Evolutionary conservation across 73 alveolate species (phyloP).

Genomic region (Blepharisma japonicum): DNA sequence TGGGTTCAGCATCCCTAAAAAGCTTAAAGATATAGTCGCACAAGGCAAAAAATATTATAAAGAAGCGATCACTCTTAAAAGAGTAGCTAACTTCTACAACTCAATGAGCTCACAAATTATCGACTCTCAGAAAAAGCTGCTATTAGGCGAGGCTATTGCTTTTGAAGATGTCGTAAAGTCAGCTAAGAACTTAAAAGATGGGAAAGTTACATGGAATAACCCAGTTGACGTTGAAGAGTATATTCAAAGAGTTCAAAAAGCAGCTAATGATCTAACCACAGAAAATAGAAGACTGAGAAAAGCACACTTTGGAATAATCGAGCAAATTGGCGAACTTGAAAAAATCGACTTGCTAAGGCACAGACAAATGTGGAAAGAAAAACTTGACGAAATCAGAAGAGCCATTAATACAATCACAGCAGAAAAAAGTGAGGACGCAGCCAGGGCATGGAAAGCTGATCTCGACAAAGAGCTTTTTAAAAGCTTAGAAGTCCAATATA

Average conservation of each 20-base stretch:
- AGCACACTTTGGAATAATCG: conserved; percentile 81
- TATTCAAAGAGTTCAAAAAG: conserved; percentile 81
- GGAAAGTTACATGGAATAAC: conserved; percentile 81
- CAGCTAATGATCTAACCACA: conserved; percentile 87
- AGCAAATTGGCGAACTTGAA: conserved; percentile 75
- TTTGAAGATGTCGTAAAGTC: conserved; percentile 82
- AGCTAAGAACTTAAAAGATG: conserved; percentile 65
- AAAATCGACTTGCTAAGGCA: conserved; percentile 84
- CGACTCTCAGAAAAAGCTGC: conserved; percentile 93
- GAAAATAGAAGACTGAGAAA: conserved; percentile 94
- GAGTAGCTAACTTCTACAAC: conserved; percentile 97
- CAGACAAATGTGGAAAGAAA: conserved; percentile 92
- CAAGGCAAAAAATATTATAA: conserved; percentile 90
- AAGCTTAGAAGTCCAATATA: conserved; percentile 93
- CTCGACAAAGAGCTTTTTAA: conserved; percentile 92
- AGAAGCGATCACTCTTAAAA: conserved; percentile 94
- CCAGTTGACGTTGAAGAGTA: conserved; percentile 89
- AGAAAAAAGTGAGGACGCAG: conserved; percentile 59
- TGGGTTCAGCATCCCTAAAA: conserved; percentile 85
- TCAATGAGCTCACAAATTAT: conserved; percentile 89
- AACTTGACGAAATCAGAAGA: conserved; percentile 79
- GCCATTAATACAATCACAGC: conserved; percentile 72
- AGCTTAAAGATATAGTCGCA: conserved; percentile 70
- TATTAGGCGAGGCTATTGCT: conserved; percentile 87
- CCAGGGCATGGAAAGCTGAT: conserved; percentile 88